These are phyloP conservation scores for Heracleum sosnowskyi DNA, from an alignment of 129 eudicot genomes.

Conservation along the genomic window DNA sequence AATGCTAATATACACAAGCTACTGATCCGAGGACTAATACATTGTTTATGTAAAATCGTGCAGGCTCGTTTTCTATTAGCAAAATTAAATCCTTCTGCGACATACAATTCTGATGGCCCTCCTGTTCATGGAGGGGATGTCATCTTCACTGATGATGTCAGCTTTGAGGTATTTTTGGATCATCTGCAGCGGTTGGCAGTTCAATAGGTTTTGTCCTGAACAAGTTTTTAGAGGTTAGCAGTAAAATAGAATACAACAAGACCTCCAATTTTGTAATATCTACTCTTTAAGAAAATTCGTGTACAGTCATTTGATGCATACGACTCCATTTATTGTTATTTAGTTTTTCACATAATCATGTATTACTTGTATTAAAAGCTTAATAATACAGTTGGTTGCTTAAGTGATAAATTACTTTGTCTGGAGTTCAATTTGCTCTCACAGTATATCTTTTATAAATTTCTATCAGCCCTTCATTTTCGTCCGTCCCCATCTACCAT, in stretches of 20 bases:
- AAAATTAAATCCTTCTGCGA: conserved; percentile 90
- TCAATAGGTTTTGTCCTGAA: conserved; percentile 45
- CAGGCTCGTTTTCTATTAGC: conserved; percentile 99
- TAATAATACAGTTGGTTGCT: conserved; percentile 10
- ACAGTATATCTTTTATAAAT: background rate
- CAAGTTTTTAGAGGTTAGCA: conserved; percentile 32
- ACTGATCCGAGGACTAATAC: background rate
- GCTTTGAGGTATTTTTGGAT: conserved; percentile 89
- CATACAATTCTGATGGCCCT: conserved; percentile 78
- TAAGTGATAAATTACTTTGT: background rate
- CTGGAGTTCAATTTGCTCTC: background rate
- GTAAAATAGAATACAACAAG: conserved; percentile 24
- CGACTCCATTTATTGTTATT: conserved; percentile 11
- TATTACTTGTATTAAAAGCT: conserved; percentile 3
- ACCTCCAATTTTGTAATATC: conserved; percentile 49
- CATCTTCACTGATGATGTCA: conserved; percentile 92
- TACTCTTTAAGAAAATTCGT: conserved; percentile 13
- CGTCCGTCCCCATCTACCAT: background rate
- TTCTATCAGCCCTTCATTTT: too few species aligned
- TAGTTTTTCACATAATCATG: conserved; percentile 12
- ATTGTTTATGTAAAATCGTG: conserved; percentile 11
- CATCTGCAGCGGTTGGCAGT: conserved; percentile 96
- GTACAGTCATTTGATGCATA: conserved; percentile 40
- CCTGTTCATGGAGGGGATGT: conserved; percentile 77
- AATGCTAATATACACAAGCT: background rate